Evolutionary conservation across 768 basidiomycete species (phyloP).

Genomic region (Macrolepiota albuminosa): DNA sequence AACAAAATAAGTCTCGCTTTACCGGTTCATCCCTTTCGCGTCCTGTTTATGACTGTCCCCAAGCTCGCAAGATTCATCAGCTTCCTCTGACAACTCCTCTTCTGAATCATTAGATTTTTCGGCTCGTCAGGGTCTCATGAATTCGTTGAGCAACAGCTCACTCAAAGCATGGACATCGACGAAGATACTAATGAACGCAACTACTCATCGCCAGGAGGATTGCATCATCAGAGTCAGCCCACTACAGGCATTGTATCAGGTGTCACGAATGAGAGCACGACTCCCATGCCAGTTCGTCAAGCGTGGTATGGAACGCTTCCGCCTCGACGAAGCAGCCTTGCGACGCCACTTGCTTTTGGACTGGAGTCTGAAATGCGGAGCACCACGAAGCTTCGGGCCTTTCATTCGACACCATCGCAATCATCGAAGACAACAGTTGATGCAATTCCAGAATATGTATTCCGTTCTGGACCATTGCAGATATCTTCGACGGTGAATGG

Average conservation of each 20-base stretch:
- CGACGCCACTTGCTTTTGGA: not conserved
- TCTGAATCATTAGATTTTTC: not conserved
- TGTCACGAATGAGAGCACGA: not conserved
- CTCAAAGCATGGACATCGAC: conserved; percentile 29
- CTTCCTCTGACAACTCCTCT: conserved; percentile 18
- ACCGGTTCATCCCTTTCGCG: conserved; percentile 1
- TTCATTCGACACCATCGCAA: conserved; percentile 4
- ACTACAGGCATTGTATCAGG: not conserved
- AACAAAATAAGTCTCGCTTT: not conserved
- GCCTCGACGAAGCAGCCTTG: conserved; percentile 8
- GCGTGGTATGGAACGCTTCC: conserved; percentile 29
- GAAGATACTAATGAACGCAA: not conserved
- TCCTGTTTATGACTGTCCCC: not conserved
- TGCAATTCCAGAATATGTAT: conserved; percentile 5
- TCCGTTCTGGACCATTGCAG: conserved; percentile 25
- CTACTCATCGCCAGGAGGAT: not conserved
- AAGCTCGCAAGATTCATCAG: conserved; percentile 18
- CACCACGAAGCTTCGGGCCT: not conserved
- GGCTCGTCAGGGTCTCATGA: conserved; percentile 27
- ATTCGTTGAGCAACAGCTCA: conserved; percentile 45
- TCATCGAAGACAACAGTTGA: not conserved
- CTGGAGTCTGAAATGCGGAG: not conserved
- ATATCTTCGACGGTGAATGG: conserved; percentile 12
- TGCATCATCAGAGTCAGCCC: not conserved
- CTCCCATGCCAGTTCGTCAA: conserved; percentile 21